phyloP scores from a whole-genome alignment of 352 stramenopile species.

The Blastocystis sp. region DNA sequence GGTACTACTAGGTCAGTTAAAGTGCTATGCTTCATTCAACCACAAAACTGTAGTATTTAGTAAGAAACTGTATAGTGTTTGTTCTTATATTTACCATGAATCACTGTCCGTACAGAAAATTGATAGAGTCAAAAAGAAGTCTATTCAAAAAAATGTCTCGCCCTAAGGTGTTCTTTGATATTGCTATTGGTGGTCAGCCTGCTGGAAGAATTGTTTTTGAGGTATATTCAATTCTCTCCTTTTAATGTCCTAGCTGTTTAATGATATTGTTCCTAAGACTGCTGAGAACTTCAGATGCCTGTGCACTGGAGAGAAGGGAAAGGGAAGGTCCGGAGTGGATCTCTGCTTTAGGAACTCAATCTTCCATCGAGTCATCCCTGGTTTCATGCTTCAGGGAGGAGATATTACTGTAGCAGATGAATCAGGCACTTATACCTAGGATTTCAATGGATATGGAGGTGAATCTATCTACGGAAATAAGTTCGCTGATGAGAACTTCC shows the following conservation, averaged over 20 bases:
- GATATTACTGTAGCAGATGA: constrained; percentile 87
- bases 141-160: background rate
- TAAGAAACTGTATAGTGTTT: constrained; percentile 14
- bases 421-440: background rate
- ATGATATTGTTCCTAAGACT: constrained; percentile 92
- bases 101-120: background rate
- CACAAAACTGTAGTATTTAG: constrained; percentile 4
- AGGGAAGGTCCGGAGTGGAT: constrained; percentile 77
- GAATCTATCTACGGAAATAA: constrained; percentile 74
- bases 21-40: constrained; percentile 35
- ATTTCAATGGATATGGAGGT: constrained; percentile 70
- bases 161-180: constrained; percentile 95
- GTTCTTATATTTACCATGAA: background rate
- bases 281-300: constrained; percentile 95
- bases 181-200: constrained; percentile 84
- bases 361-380: constrained; percentile 88
- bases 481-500: constrained; percentile 94
- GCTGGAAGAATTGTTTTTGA: constrained; percentile 77
- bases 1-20: background rate
- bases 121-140: background rate
- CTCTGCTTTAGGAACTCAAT: constrained; percentile 82
- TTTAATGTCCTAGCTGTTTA: constrained; percentile 45
- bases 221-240: background rate
- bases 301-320: constrained; percentile 92
- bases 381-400: constrained; percentile 91